phyloP scores from a whole-genome alignment of 1,284 basidiomycete species.

The Mycosarcoma maydis region DNA sequence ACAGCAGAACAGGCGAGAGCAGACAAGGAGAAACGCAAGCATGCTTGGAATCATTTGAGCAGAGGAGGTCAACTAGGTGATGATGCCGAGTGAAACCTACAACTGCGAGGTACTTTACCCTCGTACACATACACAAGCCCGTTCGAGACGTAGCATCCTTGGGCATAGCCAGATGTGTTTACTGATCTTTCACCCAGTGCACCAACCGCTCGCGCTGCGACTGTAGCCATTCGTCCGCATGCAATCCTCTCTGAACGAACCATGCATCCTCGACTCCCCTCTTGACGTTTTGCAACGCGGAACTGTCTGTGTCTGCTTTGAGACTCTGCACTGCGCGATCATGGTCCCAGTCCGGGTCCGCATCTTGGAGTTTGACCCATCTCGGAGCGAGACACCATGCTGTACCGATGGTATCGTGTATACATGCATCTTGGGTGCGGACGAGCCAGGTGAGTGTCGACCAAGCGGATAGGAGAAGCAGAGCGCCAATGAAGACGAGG shows the following conservation, averaged over 20 bases:
- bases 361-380: constrained; percentile 9
- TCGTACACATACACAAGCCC: too few relatives aligned
- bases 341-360: constrained; percentile 10
- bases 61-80: constrained; percentile 46
- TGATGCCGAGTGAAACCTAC: constrained; percentile 27
- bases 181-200: too few relatives aligned
- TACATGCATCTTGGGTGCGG: constrained; percentile 6
- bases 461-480: constrained; percentile 81
- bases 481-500: constrained; percentile 78
- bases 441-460: constrained; percentile 13
- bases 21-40: constrained; percentile 5
- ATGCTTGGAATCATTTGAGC: constrained; percentile 37
- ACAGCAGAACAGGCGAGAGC: background rate
- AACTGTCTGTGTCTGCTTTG: background rate
- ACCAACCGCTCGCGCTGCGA: constrained; percentile 15
- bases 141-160: too few relatives aligned
- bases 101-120: too few relatives aligned
- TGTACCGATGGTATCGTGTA: constrained; percentile 33
- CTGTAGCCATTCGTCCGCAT: constrained; percentile 20
- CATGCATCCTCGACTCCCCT: constrained; percentile 73
- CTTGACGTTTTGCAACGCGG: too few relatives aligned
- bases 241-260: constrained; percentile 72
- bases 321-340: constrained; percentile 3
- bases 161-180: too few relatives aligned
- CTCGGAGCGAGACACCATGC: constrained; percentile 25